Evolutionary conservation across 768 basidiomycete genomes (phyloP).

Genomic region (Naganishia kalamii): DNA sequence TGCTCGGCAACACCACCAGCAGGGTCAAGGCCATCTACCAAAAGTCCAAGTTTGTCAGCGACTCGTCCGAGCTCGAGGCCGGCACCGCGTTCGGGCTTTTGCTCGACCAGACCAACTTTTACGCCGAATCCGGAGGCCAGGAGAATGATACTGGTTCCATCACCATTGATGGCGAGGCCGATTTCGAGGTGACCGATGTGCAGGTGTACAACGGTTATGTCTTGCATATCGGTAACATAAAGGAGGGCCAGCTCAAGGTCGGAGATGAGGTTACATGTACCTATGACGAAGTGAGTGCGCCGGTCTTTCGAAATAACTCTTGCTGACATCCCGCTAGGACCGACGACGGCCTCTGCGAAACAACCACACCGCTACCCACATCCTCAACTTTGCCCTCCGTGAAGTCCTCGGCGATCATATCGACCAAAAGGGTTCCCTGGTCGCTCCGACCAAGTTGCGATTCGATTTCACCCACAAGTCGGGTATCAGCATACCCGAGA

Average conservation of each 20-base stretch:
- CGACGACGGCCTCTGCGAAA: conserved; percentile 93
- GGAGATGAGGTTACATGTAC: conserved; percentile 78
- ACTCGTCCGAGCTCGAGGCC: conserved; percentile 63
- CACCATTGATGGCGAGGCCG: conserved; percentile 79
- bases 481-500: conserved; percentile 67
- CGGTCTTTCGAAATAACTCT: neutral
- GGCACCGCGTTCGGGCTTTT: conserved; percentile 71
- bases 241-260: conserved; percentile 74
- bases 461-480: conserved; percentile 99
- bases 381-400: conserved; percentile 86
- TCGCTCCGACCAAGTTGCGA: conserved; percentile 88
- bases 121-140: conserved; percentile 95
- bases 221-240: conserved; percentile 79
- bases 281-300: conserved; percentile 75
- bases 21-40: conserved; percentile 77
- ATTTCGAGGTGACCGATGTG: conserved; percentile 89
- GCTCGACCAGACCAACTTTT: conserved; percentile 89
- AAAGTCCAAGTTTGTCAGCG: conserved; percentile 64
- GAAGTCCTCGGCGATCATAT: conserved; percentile 95
- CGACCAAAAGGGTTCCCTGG: conserved; percentile 95
- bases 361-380: conserved; percentile 98
- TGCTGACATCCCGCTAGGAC: neutral
- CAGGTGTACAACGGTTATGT: conserved; percentile 95
- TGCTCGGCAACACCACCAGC: conserved; percentile 67
- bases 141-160: conserved; percentile 95